A percentile compares a stretch with the other conserved stretches of the same genome.
Evolutionary conservation across 192 early-diverging fungal genomes (phyloP).

Genomic region (Chytriomyces sp.): DNA sequence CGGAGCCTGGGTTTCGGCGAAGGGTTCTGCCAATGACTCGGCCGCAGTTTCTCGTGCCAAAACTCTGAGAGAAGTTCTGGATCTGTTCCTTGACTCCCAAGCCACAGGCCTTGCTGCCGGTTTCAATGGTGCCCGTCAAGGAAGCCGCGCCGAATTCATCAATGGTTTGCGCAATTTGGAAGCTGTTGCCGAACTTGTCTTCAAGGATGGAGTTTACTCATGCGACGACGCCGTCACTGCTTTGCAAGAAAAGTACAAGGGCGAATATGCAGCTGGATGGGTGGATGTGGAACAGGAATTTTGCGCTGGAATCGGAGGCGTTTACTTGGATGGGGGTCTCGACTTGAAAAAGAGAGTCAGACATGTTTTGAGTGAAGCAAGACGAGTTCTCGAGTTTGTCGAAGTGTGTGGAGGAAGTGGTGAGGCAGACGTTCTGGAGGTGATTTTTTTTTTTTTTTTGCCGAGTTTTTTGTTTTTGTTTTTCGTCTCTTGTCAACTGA

Average conservation of each 20-base stretch:
- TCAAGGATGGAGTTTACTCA: slow-evolving; percentile 40
- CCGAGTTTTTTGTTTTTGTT: neutral
- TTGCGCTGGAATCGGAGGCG: slow-evolving; percentile 38
- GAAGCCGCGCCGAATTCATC: neutral
- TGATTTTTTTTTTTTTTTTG: slow-evolving; percentile 1
- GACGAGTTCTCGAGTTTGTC: slow-evolving; percentile 76
- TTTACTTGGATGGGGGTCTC: slow-evolving; percentile 62
- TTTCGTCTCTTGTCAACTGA: neutral
- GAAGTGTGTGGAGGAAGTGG: slow-evolving; percentile 47
- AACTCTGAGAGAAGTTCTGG: slow-evolving; percentile 48
- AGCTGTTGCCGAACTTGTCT: slow-evolving; percentile 21
- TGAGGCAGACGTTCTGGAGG: slow-evolving; percentile 32
- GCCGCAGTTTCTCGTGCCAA: neutral
- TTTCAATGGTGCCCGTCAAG: neutral
- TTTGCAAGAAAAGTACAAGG: slow-evolving; percentile 33
- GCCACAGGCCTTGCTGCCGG: neutral
- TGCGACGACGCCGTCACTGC: slow-evolving; percentile 40
- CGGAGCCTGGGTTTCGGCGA: slow-evolving; percentile 5
- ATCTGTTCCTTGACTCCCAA: slow-evolving; percentile 26
- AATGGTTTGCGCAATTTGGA: slow-evolving; percentile 16
- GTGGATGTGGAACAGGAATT: slow-evolving; percentile 42
- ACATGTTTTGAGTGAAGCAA: slow-evolving; percentile 83
- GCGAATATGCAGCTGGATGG: slow-evolving; percentile 30
- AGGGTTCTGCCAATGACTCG: neutral
- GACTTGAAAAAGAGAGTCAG: slow-evolving; percentile 77